phyloP scores from a whole-genome alignment of 2,329 filamentous ascomycete genomes.

The Penicillium thymicola region DNA sequence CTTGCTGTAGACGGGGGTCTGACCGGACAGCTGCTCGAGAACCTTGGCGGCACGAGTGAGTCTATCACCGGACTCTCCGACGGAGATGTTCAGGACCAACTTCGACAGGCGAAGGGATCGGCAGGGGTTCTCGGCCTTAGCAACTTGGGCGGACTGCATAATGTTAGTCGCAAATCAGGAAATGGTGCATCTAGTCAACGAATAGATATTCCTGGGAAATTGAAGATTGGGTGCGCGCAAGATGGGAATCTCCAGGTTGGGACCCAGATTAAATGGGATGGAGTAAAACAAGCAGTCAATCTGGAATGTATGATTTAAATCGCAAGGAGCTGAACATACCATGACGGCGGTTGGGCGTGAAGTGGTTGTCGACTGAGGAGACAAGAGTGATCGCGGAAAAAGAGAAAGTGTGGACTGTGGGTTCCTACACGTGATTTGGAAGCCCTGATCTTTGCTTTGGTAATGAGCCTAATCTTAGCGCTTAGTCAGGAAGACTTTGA shows the following conservation, averaged over 20 bases:
- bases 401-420: constrained; percentile 38
- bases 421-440: constrained; percentile 10
- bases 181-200: constrained; percentile 11
- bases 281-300: not conserved
- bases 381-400: constrained; percentile 28
- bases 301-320: not conserved
- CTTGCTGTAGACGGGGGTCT: constrained; percentile 99
- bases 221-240: constrained; percentile 6
- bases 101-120: constrained; percentile 99
- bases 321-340: constrained; percentile 39
- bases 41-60: constrained; percentile 99
- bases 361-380: constrained; percentile 38
- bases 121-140: constrained; percentile 96
- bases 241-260: not conserved
- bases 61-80: constrained; percentile 99
- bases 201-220: constrained; percentile 3
- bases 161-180: constrained; percentile 19
- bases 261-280: not conserved
- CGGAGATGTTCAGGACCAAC: constrained; percentile 98
- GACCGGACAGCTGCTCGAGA: constrained; percentile 98
- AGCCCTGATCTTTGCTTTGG: constrained; percentile 5
- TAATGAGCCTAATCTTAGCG: not conserved
- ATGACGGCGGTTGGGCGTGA: constrained; percentile 49
- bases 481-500: not conserved
- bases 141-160: constrained; percentile 61